Evolutionary conservation across 1,139 yeast species (phyloP).

Genomic region (Hyphopichia buzzinii): DNA sequence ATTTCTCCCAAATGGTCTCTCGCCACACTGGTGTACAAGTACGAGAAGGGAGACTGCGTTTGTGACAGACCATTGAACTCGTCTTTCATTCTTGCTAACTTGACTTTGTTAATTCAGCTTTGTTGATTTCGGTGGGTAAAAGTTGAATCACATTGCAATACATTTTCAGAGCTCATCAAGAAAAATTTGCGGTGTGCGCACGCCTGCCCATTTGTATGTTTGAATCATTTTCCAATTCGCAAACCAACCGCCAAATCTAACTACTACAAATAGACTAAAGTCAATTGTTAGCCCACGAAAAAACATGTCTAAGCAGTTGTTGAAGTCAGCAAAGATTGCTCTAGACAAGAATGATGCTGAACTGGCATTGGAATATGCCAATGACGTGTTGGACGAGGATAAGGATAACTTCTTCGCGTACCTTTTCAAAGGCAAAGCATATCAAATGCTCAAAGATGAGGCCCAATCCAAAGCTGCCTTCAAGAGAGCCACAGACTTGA

Average conservation of each 20-base stretch:
- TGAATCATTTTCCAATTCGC: too few relatives aligned
- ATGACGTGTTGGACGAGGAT: conserved; percentile 55
- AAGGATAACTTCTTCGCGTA: conserved; percentile 61
- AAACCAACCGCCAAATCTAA: too few relatives aligned
- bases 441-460: conserved; percentile 39
- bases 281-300: too few relatives aligned
- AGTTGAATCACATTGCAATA: too few relatives aligned
- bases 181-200: background rate
- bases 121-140: conserved; percentile 1
- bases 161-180: background rate
- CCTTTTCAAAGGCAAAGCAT: conserved; percentile 61
- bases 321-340: conserved; percentile 62
- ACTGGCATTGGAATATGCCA: conserved; percentile 50
- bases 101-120: background rate
- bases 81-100: conserved; percentile 12
- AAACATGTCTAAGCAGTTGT: conserved; percentile 32
- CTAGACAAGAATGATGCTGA: conserved; percentile 57
- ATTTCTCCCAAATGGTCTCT: conserved; percentile 62
- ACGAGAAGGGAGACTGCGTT: conserved; percentile 62
- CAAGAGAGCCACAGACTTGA: conserved; percentile 51
- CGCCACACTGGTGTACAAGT: conserved; percentile 52
- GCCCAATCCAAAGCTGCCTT: conserved; percentile 51
- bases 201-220: background rate
- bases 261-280: too few relatives aligned
- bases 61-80: conserved; percentile 25